A percentile compares a stretch with the other conserved stretches of the same genome.
Evolutionary conservation across 2,329 filamentous ascomycete genomes (phyloP).

Genomic region (Beauveria australis): DNA sequence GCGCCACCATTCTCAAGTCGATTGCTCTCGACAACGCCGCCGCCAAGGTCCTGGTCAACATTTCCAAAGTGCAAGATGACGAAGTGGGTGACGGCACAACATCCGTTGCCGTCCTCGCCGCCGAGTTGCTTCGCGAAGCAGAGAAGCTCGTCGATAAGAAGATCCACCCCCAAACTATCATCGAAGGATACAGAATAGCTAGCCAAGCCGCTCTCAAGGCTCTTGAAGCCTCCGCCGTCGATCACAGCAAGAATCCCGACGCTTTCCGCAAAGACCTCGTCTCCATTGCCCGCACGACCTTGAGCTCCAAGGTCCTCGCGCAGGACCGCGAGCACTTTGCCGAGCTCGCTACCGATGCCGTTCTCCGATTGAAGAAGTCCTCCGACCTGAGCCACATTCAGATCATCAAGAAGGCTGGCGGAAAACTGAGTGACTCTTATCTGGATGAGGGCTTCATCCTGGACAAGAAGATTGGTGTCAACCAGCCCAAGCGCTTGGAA

Average conservation of each 20-base stretch:
- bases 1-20: conserved; percentile 94
- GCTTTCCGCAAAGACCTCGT: conserved; percentile 85
- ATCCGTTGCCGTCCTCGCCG: conserved; percentile 91
- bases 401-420: conserved; percentile 98
- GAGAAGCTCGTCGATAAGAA: conserved; percentile 97
- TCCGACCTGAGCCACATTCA: conserved; percentile 96
- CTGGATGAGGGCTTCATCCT: conserved; percentile 97
- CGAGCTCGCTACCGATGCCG: conserved; percentile 80
- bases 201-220: conserved; percentile 80
- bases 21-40: conserved; percentile 98
- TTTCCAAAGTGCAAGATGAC: conserved; percentile 98
- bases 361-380: conserved; percentile 80
- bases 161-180: conserved; percentile 98
- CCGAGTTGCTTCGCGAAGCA: conserved; percentile 89
- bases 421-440: conserved; percentile 96
- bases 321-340: conserved; percentile 93
- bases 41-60: conserved; percentile 96
- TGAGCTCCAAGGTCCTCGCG: conserved; percentile 93
- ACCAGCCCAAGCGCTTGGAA: conserved; percentile 93
- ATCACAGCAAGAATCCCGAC: conserved; percentile 76
- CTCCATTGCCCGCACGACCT: conserved; percentile 85
- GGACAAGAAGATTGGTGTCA: conserved; percentile 98
- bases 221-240: conserved; percentile 74
- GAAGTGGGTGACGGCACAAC: conserved; percentile 98
- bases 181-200: conserved; percentile 97